A percentile compares a stretch with the other conserved stretches of the same genome.
These are phyloP conservation scores for Scedosporium minutisporum DNA, from an alignment of 2,329 filamentous ascomycete genomes.

Conservation along the genomic window DNA sequence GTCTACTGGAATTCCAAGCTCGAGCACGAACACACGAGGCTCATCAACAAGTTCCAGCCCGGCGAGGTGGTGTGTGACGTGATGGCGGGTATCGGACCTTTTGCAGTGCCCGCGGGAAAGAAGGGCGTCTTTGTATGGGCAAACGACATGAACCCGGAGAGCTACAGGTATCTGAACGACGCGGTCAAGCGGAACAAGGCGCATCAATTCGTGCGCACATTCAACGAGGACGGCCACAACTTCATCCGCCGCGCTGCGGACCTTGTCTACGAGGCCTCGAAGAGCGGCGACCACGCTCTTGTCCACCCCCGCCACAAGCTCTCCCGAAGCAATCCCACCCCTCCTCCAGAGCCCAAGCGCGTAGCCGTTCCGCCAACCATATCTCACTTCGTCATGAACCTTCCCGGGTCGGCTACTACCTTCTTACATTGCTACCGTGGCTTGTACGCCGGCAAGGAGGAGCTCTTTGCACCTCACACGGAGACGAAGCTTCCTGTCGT, in stretches of 20 bases:
- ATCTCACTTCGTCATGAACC: constrained; percentile 96
- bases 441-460: constrained; percentile 63
- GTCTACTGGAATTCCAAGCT: constrained; percentile 98
- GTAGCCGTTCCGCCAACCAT: constrained; percentile 62
- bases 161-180: constrained; percentile 60
- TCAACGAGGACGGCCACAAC: constrained; percentile 69
- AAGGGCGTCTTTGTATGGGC: constrained; percentile 89
- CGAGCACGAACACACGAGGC: constrained; percentile 75
- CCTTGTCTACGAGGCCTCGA: constrained; percentile 42
- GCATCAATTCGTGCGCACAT: constrained; percentile 61
- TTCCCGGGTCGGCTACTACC: constrained; percentile 78
- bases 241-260: constrained; percentile 70
- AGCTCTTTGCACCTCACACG: constrained; percentile 53
- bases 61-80: constrained; percentile 91
- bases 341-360: constrained; percentile 24
- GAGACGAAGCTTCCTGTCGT: constrained; percentile 62
- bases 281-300: constrained; percentile 42
- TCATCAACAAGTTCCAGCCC: constrained; percentile 65
- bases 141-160: constrained; percentile 93
- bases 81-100: constrained; percentile 95
- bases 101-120: constrained; percentile 84
- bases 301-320: constrained; percentile 34
- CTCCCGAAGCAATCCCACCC: constrained; percentile 22
- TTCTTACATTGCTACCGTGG: constrained; percentile 60
- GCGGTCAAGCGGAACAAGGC: constrained; percentile 76